phyloP scores from a whole-genome alignment of 2,329 filamentous ascomycete species.

The Aspergillus felis region DNA sequence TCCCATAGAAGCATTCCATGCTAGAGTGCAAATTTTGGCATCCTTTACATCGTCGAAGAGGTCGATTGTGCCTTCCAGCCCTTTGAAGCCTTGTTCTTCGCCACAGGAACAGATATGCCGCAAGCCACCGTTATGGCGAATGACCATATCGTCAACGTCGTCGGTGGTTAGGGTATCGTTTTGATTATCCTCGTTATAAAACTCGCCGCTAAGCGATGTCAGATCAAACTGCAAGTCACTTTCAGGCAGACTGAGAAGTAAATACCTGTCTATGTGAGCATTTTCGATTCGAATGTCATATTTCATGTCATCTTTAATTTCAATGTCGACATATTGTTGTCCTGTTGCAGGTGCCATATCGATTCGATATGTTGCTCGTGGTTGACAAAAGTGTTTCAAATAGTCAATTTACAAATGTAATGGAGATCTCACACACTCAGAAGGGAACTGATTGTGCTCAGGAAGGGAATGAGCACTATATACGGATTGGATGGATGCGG shows the following conservation, averaged over 20 bases:
- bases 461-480: too few relatives aligned
- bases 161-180: slow-evolving; percentile 9
- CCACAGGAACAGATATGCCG: slow-evolving; percentile 8
- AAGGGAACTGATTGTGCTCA: too few relatives aligned
- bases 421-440: too few relatives aligned
- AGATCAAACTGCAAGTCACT: not conserved
- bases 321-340: slow-evolving; percentile 7
- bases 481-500: too few relatives aligned
- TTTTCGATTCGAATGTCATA: slow-evolving; percentile 13
- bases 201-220: slow-evolving; percentile 6
- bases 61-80: slow-evolving; percentile 7
- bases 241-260: not conserved
- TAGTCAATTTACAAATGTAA: not conserved
- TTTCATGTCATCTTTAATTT: slow-evolving; percentile 10
- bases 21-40: slow-evolving; percentile 8
- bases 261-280: slow-evolving; percentile 9
- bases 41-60: slow-evolving; percentile 12
- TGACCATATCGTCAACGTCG: slow-evolving; percentile 12
- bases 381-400: not conserved
- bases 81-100: slow-evolving; percentile 6
- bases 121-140: slow-evolving; percentile 10
- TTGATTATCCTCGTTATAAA: slow-evolving; percentile 7
- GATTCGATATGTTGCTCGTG: not conserved
- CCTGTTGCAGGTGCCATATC: not conserved
- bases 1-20: slow-evolving; percentile 10